These are phyloP conservation scores for Fraxinus sp. DNA, from an alignment of 305 asterid species.

Conservation along the genomic window DNA sequence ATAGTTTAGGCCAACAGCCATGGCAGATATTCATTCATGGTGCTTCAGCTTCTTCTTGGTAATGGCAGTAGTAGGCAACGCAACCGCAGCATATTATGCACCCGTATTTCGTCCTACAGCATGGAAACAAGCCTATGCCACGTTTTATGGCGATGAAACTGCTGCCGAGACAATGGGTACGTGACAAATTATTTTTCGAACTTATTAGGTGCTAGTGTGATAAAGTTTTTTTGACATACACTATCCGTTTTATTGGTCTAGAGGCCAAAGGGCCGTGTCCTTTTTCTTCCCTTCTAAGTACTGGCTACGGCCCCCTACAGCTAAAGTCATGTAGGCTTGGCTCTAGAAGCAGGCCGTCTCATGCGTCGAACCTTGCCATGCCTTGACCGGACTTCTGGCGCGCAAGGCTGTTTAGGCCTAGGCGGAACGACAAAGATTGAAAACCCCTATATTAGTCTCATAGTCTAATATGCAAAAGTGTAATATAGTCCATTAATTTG, in stretches of 20 bases:
- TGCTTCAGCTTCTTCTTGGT: slow-evolving; percentile 26
- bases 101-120: slow-evolving; percentile 28
- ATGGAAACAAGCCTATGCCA: slow-evolving; percentile 41
- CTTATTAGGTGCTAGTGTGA: neutral
- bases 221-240: too few relatives aligned
- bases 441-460: neutral
- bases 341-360: neutral
- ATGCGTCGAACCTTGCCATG: neutral
- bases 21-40: slow-evolving; percentile 39
- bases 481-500: neutral
- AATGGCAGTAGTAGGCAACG: slow-evolving; percentile 5
- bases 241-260: too few relatives aligned
- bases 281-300: neutral
- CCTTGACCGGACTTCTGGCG: neutral
- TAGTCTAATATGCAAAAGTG: neutral
- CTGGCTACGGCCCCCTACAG: neutral
- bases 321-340: neutral
- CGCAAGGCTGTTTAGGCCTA: neutral
- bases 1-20: slow-evolving; percentile 9
- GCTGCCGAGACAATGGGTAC: slow-evolving; percentile 35
- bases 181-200: neutral
- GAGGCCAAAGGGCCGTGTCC: neutral
- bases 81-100: slow-evolving; percentile 16
- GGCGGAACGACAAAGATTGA: neutral
- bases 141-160: slow-evolving; percentile 43